Percentiles rank a stretch among this genome's conserved stretches.
Conservation (phyloP, 2,329 filamentous ascomycete genomes). For the Ophiobolus disseminans region DNA sequence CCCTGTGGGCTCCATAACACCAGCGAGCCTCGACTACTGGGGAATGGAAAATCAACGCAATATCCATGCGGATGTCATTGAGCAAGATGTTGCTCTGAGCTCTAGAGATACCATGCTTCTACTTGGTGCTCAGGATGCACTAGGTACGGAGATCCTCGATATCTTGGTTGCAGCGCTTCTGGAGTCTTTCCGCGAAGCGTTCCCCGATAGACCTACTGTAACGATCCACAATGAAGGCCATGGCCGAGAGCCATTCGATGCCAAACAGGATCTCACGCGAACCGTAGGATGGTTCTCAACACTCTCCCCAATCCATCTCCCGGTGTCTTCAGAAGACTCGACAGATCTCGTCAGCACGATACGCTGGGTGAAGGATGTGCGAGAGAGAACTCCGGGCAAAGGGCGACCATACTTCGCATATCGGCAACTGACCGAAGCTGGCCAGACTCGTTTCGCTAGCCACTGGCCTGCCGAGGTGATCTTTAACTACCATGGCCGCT, state of each 20-base stretch:
- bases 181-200: conserved; percentile 54
- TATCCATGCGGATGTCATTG: conserved; percentile 41
- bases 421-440: conserved; percentile 32
- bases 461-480: conserved; percentile 45
- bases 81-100: conserved; percentile 39
- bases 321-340: conserved; percentile 28
- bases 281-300: conserved; percentile 62
- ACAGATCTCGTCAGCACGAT: conserved; percentile 43
- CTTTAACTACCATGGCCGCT: conserved; percentile 43
- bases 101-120: conserved; percentile 43
- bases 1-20: conserved; percentile 33
- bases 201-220: conserved; percentile 50
- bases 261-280: conserved; percentile 56
- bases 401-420: conserved; percentile 44
- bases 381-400: conserved; percentile 40
- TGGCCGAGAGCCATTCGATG: conserved; percentile 56
- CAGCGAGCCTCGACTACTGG: conserved; percentile 47
- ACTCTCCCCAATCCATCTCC: conserved; percentile 36
- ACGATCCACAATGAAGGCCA: conserved; percentile 59
- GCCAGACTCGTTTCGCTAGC: conserved; percentile 31
- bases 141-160: conserved; percentile 47
- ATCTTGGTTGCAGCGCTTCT: conserved; percentile 45
- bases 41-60: conserved; percentile 45
- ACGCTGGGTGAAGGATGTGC: conserved; percentile 42
- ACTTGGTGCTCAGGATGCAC: conserved; percentile 40